A percentile compares a stretch with the other conserved stretches of the same genome.
These are phyloP conservation scores for Margaritispora aquatica DNA, from an alignment of 495 filamentous ascomycete genomes.

Conservation along the genomic window DNA sequence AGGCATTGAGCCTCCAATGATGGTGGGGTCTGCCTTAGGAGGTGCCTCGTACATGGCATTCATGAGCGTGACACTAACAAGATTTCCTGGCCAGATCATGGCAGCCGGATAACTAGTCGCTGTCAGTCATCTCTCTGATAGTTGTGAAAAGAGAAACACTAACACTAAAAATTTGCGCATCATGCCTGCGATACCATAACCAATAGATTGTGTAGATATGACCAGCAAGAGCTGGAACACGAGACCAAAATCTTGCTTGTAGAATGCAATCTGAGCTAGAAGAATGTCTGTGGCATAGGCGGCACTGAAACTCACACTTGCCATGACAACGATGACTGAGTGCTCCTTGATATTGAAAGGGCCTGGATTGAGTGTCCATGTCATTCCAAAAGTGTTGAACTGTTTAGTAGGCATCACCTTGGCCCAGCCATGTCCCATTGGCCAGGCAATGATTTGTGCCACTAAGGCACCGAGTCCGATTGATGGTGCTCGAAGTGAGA, in stretches of 20 bases:
- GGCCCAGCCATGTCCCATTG: slow-evolving; percentile 51
- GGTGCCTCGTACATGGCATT: slow-evolving; percentile 62
- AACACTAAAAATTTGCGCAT: slow-evolving; percentile 58
- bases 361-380: slow-evolving; percentile 58
- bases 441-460: slow-evolving; percentile 66
- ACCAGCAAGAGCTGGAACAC: slow-evolving; percentile 60
- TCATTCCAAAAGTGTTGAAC: slow-evolving; percentile 47
- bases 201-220: slow-evolving; percentile 66
- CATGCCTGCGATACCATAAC: slow-evolving; percentile 69
- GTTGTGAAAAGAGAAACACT: slow-evolving; percentile 25
- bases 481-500: slow-evolving; percentile 59
- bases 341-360: slow-evolving; percentile 81
- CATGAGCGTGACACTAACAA: slow-evolving; percentile 61
- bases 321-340: slow-evolving; percentile 72
- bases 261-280: slow-evolving; percentile 35
- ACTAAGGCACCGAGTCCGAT: slow-evolving; percentile 63
- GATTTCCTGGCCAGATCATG: slow-evolving; percentile 69
- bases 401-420: slow-evolving; percentile 45
- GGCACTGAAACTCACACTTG: slow-evolving; percentile 43
- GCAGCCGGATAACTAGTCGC: slow-evolving; percentile 44
- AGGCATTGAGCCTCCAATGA: slow-evolving; percentile 55
- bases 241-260: slow-evolving; percentile 41
- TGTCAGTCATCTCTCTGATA: slow-evolving; percentile 13
- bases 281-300: slow-evolving; percentile 45
- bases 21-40: slow-evolving; percentile 43